Evolutionary conservation across 2,329 filamentous ascomycete genomes (phyloP).

Genomic region (Nakataea oryzae): DNA sequence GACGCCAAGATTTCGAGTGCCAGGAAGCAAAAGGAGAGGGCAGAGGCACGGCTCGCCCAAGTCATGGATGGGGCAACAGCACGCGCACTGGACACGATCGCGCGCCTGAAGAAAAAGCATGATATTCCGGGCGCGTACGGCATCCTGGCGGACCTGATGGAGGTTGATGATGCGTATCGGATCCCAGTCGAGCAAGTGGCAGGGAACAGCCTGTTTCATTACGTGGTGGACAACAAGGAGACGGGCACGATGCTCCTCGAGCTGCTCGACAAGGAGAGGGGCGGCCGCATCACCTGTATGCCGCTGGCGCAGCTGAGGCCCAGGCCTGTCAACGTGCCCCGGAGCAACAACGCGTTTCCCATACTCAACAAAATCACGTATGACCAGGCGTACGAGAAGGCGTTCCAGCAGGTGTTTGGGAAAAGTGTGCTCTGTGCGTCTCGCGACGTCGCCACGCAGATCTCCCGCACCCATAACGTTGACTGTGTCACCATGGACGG

Average conservation of each 20-base stretch:
- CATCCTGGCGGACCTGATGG: slow-evolving; percentile 84
- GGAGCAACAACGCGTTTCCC: slow-evolving; percentile 77
- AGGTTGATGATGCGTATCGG: slow-evolving; percentile 75
- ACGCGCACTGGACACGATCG: slow-evolving; percentile 76
- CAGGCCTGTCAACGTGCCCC: slow-evolving; percentile 65
- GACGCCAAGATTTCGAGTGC: slow-evolving; percentile 68
- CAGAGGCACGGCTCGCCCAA: slow-evolving; percentile 67
- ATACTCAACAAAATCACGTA: slow-evolving; percentile 78
- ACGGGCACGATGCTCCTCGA: slow-evolving; percentile 78
- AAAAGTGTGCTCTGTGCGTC: slow-evolving; percentile 92
- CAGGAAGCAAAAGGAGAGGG: slow-evolving; percentile 63
- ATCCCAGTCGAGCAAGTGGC: slow-evolving; percentile 89
- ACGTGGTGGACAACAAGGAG: slow-evolving; percentile 84
- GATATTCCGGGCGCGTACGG: slow-evolving; percentile 83
- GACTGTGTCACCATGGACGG: slow-evolving; percentile 92
- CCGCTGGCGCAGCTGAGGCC: slow-evolving; percentile 74
- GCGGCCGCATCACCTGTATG: slow-evolving; percentile 89
- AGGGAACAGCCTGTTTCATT: slow-evolving; percentile 87
- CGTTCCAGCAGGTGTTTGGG: slow-evolving; percentile 91
- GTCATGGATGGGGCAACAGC: slow-evolving; percentile 87
- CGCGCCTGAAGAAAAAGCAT: slow-evolving; percentile 68
- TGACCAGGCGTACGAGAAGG: slow-evolving; percentile 66
- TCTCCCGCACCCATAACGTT: slow-evolving; percentile 82
- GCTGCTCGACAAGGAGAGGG: slow-evolving; percentile 65
- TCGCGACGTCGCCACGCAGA: slow-evolving; percentile 76